phyloP scores from a whole-genome alignment of 2,329 filamentous ascomycete genomes.

The Hymenotorrendiella dingleyae region DNA sequence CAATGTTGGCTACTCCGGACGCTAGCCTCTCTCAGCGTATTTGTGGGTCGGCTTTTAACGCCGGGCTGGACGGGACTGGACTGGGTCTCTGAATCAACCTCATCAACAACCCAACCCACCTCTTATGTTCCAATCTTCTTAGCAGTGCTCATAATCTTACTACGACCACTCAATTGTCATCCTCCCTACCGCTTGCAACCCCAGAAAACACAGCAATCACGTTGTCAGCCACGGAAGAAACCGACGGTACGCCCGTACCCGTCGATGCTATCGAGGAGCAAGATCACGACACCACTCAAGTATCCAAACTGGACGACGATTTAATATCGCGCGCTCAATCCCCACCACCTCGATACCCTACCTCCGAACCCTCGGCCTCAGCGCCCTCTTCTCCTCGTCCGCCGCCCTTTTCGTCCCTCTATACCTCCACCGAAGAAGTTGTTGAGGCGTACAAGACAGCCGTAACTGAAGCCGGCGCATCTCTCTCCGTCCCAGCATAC shows the following conservation, averaged over 20 bases:
- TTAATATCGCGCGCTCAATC: conserved; percentile 37
- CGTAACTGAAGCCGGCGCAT: conserved; percentile 33
- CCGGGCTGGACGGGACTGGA: too few species aligned
- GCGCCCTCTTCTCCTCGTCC: conserved; percentile 38
- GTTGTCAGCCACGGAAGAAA: conserved; percentile 42
- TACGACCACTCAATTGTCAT: not conserved
- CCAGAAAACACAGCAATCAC: conserved; percentile 33
- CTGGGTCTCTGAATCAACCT: too few species aligned
- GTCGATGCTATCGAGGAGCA: conserved; percentile 13
- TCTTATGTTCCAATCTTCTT: not conserved
- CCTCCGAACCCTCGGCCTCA: conserved; percentile 45
- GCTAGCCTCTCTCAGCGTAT: too few species aligned
- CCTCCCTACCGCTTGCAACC: not conserved
- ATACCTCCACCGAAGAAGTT: conserved; percentile 36
- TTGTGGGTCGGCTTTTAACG: too few species aligned
- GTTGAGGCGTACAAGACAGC: conserved; percentile 33
- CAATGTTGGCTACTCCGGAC: too few species aligned
- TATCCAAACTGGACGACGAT: conserved; percentile 32
- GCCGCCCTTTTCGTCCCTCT: conserved; percentile 57
- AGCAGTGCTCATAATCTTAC: not conserved
- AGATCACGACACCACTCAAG: conserved; percentile 19
- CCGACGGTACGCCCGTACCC: conserved; percentile 40
- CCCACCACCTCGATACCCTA: conserved; percentile 55
- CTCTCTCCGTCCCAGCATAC: conserved; percentile 48
- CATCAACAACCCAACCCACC: not conserved